Base-by-base conservation (phyloP, 176 grass and related monocot species). In the Cocos nucifera region DNA sequence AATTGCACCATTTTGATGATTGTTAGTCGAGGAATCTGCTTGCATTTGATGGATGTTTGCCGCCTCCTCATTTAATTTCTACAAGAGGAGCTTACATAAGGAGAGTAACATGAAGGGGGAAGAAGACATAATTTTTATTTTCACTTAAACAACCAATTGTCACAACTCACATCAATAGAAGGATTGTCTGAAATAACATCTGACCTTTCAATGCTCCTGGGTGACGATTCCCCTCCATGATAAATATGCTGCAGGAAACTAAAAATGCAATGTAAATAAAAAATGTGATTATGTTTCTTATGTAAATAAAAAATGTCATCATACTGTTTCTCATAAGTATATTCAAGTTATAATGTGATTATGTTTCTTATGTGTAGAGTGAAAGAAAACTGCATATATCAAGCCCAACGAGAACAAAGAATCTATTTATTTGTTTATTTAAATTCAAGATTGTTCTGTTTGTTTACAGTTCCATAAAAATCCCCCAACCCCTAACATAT, bases 181-280 rank as follows among this genome's bases (percentile, higher is more conserved):
- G 81, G 80, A 71, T 97, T 97, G 63, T 91, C 55, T 77, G 80
- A 75, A 97, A 97, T 17, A 87, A 97, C 78, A 97, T 80, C 8
- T 87, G 81, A 39, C 87, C 87, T 78, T 63, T 88, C 57, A 83
- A 49, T 48, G 84, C 93, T 78, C 81, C 81, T 14, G 81, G 87
- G 22, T 80, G 78, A 12, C 87, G 84, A 79, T 97, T 84, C 19
- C 93, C 93, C 75, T 97, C 93, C 79, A 83, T 97, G 73, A 97
- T 85, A 39, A 97, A 87, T 69, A 85, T 30, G 59, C 93, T 97
- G 77, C 27, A 85, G 32, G 32, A 78, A 39, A 28, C 6, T 9
- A 35, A 2, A 35, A 35, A 35, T 35, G 32, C 32, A 35, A 8
- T 35, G 32, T 35, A 35, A 35, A 35, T 9, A 6, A 35, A 35